Conservation (phyloP, 177 flowering plant species). For the Telopea speciosissima region DNA sequence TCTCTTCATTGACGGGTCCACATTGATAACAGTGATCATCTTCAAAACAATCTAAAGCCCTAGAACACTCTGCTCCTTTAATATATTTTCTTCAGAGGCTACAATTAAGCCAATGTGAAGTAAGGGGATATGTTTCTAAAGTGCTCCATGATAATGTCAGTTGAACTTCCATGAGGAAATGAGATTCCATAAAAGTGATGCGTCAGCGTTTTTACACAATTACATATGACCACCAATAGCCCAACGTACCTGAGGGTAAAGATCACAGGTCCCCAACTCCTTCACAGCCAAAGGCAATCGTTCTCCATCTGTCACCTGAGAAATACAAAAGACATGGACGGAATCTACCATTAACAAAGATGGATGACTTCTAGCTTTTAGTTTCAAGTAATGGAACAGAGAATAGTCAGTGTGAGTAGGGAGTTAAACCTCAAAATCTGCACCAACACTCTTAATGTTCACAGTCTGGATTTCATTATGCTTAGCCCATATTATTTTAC, state of each 20-base stretch:
- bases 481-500: constrained; percentile 74
- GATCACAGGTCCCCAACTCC: constrained; percentile 67
- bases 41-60: neutral
- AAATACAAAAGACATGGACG: neutral
- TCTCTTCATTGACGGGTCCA: too few species aligned
- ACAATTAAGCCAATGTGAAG: neutral
- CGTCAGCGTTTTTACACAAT: neutral
- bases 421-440: constrained; percentile 50
- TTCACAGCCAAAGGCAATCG: constrained; percentile 65
- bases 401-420: neutral
- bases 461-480: constrained; percentile 79
- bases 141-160: neutral
- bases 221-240: neutral
- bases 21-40: neutral
- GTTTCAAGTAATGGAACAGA: neutral
- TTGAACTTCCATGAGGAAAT: neutral
- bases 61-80: neutral
- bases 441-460: constrained; percentile 71
- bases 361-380: neutral
- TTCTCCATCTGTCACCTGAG: constrained; percentile 63
- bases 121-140: neutral
- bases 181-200: neutral
- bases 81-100: neutral
- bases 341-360: neutral
- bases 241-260: constrained; percentile 50